Evolutionary conservation across 2,329 filamentous ascomycete genomes (phyloP).

Genomic region (Stylonectria norvegica): DNA sequence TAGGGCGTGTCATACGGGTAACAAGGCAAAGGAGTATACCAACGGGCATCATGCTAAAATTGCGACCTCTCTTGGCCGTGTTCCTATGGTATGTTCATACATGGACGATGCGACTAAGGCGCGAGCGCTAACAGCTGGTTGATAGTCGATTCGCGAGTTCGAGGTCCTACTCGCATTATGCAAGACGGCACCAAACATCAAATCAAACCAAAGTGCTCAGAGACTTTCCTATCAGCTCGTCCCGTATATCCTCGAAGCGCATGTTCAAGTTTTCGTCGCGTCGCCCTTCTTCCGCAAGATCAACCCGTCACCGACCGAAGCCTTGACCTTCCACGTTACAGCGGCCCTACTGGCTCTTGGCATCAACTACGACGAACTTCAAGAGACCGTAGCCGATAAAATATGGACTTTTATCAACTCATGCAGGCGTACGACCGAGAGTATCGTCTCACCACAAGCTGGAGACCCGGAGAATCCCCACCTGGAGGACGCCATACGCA

Average conservation of each 20-base stretch:
- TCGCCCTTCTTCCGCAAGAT: constrained; percentile 81
- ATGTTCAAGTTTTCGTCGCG: constrained; percentile 70
- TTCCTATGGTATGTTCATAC: constrained; percentile 55
- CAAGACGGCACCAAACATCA: constrained; percentile 77
- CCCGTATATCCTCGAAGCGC: constrained; percentile 82
- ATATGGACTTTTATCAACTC: constrained; percentile 70
- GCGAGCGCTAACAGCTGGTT: constrained; percentile 19
- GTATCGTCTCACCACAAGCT: constrained; percentile 49
- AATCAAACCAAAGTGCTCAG: constrained; percentile 68
- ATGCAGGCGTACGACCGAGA: constrained; percentile 61
- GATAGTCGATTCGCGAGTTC: constrained; percentile 79
- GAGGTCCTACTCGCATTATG: constrained; percentile 89
- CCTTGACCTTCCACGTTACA: constrained; percentile 73
- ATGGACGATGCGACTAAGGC: background rate
- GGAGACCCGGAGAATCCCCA: constrained; percentile 56
- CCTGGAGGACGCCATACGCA: constrained; percentile 63
- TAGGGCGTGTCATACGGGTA: constrained; percentile 51
- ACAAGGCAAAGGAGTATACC: constrained; percentile 40
- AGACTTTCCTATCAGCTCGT: constrained; percentile 75
- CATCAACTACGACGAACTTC: constrained; percentile 65
- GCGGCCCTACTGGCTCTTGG: constrained; percentile 79
- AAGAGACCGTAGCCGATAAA: constrained; percentile 61
- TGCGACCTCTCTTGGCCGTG: constrained; percentile 44
- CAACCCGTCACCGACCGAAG: constrained; percentile 85
- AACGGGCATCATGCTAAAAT: constrained; percentile 48